A percentile compares a stretch with the other conserved stretches of the same genome.
These are phyloP conservation scores for Lodderomyces beijingensis DNA, from an alignment of 1,139 yeast genomes.

Conservation along the genomic window DNA sequence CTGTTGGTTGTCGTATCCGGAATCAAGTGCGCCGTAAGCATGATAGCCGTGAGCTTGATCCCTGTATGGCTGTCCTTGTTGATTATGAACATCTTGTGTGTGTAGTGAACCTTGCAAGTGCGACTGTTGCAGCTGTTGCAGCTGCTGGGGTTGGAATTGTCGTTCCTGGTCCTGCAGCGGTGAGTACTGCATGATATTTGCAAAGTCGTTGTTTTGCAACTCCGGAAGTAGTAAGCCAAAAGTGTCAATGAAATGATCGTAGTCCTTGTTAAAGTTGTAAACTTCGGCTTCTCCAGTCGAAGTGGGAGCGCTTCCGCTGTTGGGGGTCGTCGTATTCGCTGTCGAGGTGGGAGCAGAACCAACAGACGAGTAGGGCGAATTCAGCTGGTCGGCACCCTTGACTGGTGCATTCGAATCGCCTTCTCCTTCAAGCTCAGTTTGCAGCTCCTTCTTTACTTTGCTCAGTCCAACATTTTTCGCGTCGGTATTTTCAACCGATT, in stretches of 20 bases:
- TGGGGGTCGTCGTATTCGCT: not conserved
- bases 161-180: constrained; percentile 1
- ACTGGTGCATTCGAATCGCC: not conserved
- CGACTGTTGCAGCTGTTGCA: not conserved
- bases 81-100: constrained; percentile 2
- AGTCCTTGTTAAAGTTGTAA: constrained; percentile 10
- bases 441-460: not conserved
- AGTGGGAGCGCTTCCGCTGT: not conserved
- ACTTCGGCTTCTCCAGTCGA: not conserved
- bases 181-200: not conserved
- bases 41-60: not conserved
- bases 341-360: not conserved
- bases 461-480: not conserved
- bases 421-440: not conserved
- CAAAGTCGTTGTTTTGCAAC: constrained; percentile 6
- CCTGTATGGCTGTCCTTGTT: not conserved
- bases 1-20: not conserved
- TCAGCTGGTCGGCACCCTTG: not conserved
- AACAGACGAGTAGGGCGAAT: not conserved
- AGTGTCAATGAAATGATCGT: constrained; percentile 12
- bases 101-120: constrained; percentile 2
- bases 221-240: constrained; percentile 12
- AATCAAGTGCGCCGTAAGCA: not conserved
- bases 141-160: not conserved
- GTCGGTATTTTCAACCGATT: not conserved